A percentile compares a stretch with the other conserved stretches of the same genome.
Conservation (phyloP, 176 grass and related monocot genomes). For the Puya raimondii region DNA sequence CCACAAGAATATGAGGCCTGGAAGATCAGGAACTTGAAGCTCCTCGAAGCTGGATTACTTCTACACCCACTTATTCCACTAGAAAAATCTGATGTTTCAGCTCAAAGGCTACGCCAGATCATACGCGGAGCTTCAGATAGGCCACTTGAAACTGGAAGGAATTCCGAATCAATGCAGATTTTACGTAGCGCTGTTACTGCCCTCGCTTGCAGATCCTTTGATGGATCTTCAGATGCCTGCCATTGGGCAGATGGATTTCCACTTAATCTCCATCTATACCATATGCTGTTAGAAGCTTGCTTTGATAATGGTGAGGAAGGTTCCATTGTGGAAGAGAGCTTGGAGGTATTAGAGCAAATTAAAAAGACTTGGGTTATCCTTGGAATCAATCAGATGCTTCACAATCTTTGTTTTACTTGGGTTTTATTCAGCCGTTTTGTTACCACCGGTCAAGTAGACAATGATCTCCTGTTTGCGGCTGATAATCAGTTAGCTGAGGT, state of each 20-base stretch:
- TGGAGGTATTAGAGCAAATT: conserved; percentile 88
- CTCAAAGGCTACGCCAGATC: conserved; percentile 71
- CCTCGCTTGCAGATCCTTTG: conserved; percentile 56
- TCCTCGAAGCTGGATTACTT: conserved; percentile 85
- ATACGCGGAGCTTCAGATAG: conserved; percentile 56
- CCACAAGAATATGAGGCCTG: conserved; percentile 69
- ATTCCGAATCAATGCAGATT: conserved; percentile 83
- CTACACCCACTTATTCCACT: conserved; percentile 65
- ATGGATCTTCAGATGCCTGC: conserved; percentile 77
- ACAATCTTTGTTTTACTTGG: conserved; percentile 98
- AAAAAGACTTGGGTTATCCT: conserved; percentile 96
- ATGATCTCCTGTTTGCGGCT: conserved; percentile 75
- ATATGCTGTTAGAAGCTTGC: conserved; percentile 91
- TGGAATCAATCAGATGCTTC: conserved; percentile 78
- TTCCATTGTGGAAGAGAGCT: conserved; percentile 87
- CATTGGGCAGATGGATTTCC: conserved; percentile 98
- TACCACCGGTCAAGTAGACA: conserved; percentile 70
- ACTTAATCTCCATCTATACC: conserved; percentile 83
- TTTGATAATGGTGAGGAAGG: conserved; percentile 70
- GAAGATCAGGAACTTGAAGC: conserved; percentile 68
- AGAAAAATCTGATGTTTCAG: conserved; percentile 59
- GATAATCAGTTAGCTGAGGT: conserved; percentile 79
- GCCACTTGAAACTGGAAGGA: conserved; percentile 83
- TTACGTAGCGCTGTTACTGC: conserved; percentile 73
- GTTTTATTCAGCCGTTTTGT: conserved; percentile 83